Evolutionary conservation across 2,329 filamentous ascomycete genomes (phyloP).

Genomic region (Periconia digitata): DNA sequence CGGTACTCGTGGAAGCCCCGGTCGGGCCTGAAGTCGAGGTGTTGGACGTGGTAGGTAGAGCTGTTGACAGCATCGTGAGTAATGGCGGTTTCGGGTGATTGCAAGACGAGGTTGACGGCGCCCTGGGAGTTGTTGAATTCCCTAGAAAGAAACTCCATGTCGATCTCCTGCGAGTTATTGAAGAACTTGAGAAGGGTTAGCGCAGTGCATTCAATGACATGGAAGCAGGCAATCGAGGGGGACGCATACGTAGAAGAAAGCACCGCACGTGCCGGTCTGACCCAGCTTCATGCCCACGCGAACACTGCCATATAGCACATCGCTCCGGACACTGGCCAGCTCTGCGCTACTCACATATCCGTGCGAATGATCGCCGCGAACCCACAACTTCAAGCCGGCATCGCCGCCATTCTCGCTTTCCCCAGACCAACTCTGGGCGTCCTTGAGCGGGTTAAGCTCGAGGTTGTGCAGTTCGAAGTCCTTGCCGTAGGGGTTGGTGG

Average conservation of each 20-base stretch:
- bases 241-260: constrained; percentile 72
- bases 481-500: constrained; percentile 68
- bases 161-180: constrained; percentile 79
- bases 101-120: constrained; percentile 73
- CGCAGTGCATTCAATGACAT: neutral
- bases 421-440: constrained; percentile 48
- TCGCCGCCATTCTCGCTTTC: constrained; percentile 49
- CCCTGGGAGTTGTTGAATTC: constrained; percentile 62
- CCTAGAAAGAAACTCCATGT: constrained; percentile 75
- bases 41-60: constrained; percentile 57
- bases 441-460: constrained; percentile 52
- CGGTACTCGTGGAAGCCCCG: constrained; percentile 74
- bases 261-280: constrained; percentile 69
- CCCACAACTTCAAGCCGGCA: constrained; percentile 42
- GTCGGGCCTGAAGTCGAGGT: constrained; percentile 68
- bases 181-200: constrained; percentile 58
- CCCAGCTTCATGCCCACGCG: constrained; percentile 66
- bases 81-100: constrained; percentile 62
- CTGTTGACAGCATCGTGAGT: constrained; percentile 67
- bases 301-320: constrained; percentile 72
- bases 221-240: neutral
- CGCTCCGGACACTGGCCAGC: constrained; percentile 60
- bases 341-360: constrained; percentile 65
- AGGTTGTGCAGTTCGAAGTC: constrained; percentile 61
- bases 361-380: constrained; percentile 39